A percentile compares a stretch with the other conserved stretches of the same genome.
Conservation (phyloP, 2,329 filamentous ascomycete species). For the Beauveria varroae region DNA sequence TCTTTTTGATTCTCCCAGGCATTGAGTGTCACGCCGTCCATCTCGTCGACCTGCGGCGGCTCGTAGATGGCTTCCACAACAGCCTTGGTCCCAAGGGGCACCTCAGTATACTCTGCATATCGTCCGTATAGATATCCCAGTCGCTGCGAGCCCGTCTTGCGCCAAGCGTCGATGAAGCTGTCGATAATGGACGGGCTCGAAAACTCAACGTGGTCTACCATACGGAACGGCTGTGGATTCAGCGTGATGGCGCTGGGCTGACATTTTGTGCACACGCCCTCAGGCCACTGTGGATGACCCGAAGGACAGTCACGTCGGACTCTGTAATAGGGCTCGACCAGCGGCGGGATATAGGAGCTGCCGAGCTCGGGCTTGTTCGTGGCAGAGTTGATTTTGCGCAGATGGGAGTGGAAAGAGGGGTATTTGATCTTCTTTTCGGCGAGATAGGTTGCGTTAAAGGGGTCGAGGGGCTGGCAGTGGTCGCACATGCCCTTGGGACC, state of each 20-base stretch:
- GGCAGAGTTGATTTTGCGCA: conserved; percentile 89
- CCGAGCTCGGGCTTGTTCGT: conserved; percentile 95
- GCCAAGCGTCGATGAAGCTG: conserved; percentile 86
- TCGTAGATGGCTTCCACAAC: conserved; percentile 97
- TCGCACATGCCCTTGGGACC: conserved; percentile 98
- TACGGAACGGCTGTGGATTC: conserved; percentile 87
- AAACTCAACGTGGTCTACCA: conserved; percentile 98
- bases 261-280: conserved; percentile 96
- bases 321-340: conserved; percentile 87
- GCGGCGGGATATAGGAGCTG: conserved; percentile 90
- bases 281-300: conserved; percentile 87
- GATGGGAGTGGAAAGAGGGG: conserved; percentile 87
- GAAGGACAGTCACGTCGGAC: conserved; percentile 86
- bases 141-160: conserved; percentile 74
- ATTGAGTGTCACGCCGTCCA: conserved; percentile 78
- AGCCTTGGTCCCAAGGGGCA: conserved; percentile 89
- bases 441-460: conserved; percentile 82
- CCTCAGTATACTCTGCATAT: conserved; percentile 84
- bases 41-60: conserved; percentile 81
- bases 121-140: conserved; percentile 86
- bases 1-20: conserved; percentile 81
- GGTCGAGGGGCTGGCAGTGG: conserved; percentile 95
- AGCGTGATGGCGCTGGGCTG: conserved; percentile 95
- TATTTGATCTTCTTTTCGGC: conserved; percentile 98
- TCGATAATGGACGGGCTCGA: conserved; percentile 78